These are phyloP conservation scores for Extremus antarcticus DNA, from an alignment of 495 filamentous ascomycete genomes.

Conservation along the genomic window DNA sequence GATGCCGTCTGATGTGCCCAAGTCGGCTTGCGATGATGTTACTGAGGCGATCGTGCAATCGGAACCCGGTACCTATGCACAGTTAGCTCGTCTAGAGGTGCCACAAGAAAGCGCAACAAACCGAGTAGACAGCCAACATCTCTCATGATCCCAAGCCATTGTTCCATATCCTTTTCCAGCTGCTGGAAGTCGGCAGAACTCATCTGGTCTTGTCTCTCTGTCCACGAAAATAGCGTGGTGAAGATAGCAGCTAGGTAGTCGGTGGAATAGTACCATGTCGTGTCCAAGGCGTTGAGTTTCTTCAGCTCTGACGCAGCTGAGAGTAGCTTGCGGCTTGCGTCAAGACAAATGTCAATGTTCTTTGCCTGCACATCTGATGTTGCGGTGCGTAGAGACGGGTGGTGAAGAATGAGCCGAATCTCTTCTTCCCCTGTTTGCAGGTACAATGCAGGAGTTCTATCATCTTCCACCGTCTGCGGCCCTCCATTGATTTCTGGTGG, in stretches of 20 bases:
- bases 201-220: slow-evolving; percentile 51
- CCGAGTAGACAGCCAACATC: slow-evolving; percentile 54
- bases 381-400: slow-evolving; percentile 56
- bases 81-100: not conserved
- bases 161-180: slow-evolving; percentile 54
- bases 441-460: slow-evolving; percentile 39
- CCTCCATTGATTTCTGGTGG: slow-evolving; percentile 42
- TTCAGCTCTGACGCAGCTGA: slow-evolving; percentile 46
- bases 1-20: slow-evolving; percentile 20
- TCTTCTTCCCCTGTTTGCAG: slow-evolving; percentile 38
- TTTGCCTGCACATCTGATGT: slow-evolving; percentile 49
- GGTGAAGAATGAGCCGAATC: slow-evolving; percentile 46
- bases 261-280: slow-evolving; percentile 65
- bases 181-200: slow-evolving; percentile 41
- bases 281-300: slow-evolving; percentile 58
- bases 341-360: slow-evolving; percentile 58
- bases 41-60: slow-evolving; percentile 26
- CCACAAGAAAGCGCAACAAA: slow-evolving; percentile 27
- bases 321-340: slow-evolving; percentile 52
- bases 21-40: slow-evolving; percentile 26
- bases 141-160: slow-evolving; percentile 56
- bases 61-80: slow-evolving; percentile 32
- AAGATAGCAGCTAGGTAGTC: slow-evolving; percentile 65
- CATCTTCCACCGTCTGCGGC: slow-evolving; percentile 38
- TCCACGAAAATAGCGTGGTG: slow-evolving; percentile 58